phyloP scores from a whole-genome alignment of 1,284 basidiomycete species.

The Ustilago loliicola region DNA sequence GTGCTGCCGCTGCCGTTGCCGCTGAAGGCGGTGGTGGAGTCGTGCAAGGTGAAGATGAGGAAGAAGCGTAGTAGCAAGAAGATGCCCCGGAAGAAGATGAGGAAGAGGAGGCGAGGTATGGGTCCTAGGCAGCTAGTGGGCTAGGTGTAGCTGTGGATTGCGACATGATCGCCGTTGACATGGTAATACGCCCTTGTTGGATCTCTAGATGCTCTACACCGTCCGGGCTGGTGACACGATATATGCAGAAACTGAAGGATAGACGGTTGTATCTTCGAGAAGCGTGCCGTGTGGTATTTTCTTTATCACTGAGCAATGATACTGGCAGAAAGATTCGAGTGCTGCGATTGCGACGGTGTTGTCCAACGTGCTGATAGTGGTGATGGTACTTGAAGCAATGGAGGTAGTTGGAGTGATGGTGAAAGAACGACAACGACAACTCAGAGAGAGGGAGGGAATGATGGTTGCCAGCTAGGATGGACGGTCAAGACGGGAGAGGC shows the following conservation, averaged over 20 bases:
- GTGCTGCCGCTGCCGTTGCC: slow-evolving; percentile 12
- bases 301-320: no score
- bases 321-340: no score
- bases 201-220: not conserved
- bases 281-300: not conserved
- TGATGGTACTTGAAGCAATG: not conserved
- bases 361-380: not conserved
- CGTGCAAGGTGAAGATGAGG: slow-evolving; percentile 27
- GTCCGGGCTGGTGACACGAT: not conserved
- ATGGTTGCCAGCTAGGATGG: not conserved
- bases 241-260: not conserved
- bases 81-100: slow-evolving; percentile 28
- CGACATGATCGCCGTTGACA: slow-evolving; percentile 27
- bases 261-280: not conserved
- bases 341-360: no score
- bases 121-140: slow-evolving; percentile 23
- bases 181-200: not conserved
- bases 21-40: slow-evolving; percentile 28
- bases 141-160: slow-evolving; percentile 19
- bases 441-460: not conserved
- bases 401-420: not conserved
- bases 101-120: slow-evolving; percentile 30
- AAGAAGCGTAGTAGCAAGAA: slow-evolving; percentile 29
- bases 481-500: not conserved
- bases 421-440: not conserved